Evolutionary conservation across 2,329 filamentous ascomycete genomes (phyloP).

Genomic region (Alternaria ventricosa): DNA sequence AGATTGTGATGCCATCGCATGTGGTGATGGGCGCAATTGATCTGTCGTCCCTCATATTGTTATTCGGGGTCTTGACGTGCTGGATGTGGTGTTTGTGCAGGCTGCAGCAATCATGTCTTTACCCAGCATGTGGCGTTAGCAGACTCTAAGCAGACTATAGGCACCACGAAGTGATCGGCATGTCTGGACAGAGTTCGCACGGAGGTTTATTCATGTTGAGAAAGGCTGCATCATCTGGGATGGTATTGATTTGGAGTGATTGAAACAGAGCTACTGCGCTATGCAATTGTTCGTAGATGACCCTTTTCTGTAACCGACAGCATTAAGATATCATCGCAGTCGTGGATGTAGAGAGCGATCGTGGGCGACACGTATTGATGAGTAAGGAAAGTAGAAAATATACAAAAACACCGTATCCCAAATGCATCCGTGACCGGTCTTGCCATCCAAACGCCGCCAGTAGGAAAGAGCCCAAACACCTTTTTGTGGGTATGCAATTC

Average conservation of each 20-base stretch:
- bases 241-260: conserved; percentile 1
- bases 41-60: neutral
- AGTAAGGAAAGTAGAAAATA: conserved; percentile 4
- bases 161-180: neutral
- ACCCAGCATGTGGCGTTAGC: neutral
- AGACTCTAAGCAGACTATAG: neutral
- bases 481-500: conserved; percentile 26
- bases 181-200: neutral
- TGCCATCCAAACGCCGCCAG: conserved; percentile 11
- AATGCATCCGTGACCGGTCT: conserved; percentile 15
- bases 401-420: conserved; percentile 16
- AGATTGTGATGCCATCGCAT: neutral
- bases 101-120: neutral
- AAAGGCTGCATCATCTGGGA: neutral
- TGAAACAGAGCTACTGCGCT: neutral
- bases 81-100: neutral
- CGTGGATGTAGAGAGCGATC: conserved; percentile 15
- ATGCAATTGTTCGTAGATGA: conserved; percentile 8
- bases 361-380: conserved; percentile 5
- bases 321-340: conserved; percentile 22
- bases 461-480: conserved; percentile 18
- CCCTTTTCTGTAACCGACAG: conserved; percentile 18
- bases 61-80: neutral
- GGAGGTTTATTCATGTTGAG: neutral
- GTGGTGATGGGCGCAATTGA: neutral